These are phyloP conservation scores for Sonneratia alba DNA, from an alignment of 345 rosid genomes.

Conservation along the genomic window DNA sequence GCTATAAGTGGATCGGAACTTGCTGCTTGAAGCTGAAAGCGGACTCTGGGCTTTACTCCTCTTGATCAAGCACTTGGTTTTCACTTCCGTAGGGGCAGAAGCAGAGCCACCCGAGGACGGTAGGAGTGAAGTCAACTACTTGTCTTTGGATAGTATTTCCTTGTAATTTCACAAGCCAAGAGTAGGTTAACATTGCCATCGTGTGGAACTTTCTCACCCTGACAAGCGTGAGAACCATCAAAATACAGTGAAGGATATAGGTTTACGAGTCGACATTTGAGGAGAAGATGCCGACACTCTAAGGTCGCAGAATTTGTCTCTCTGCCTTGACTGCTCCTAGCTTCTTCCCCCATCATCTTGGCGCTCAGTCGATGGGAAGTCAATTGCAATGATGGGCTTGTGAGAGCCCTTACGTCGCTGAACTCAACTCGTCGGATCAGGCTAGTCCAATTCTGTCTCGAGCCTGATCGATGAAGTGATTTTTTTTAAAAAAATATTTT, in stretches of 20 bases:
- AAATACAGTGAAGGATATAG: background rate
- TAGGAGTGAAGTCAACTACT: background rate
- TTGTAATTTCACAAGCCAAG: too few relatives aligned
- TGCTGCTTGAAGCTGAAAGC: slow-evolving; percentile 67
- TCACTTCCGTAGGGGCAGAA: background rate
- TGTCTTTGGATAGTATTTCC: too few relatives aligned
- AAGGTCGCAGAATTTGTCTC: too few relatives aligned
- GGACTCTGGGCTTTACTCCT: slow-evolving; percentile 73
- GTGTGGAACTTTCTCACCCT: too few relatives aligned
- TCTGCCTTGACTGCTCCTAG: background rate
- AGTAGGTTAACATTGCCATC: too few relatives aligned
- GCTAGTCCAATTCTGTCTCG: background rate
- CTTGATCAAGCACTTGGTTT: slow-evolving; percentile 35
- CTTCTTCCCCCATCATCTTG: background rate
- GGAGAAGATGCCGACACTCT: background rate
- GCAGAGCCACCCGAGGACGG: slow-evolving; percentile 12
- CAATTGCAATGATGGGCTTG: background rate
- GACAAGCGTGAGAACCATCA: background rate
- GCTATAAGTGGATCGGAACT: slow-evolving; percentile 93
- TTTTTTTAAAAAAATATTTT: too few relatives aligned
- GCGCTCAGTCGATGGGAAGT: background rate
- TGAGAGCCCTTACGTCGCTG: background rate
- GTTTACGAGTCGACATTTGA: background rate
- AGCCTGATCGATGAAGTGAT: too few relatives aligned
- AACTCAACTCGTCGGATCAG: background rate